Evolutionary conservation across 306 rosid genomes (phyloP), one percentile per base, ranked within the genome.

Genomic region (Inga leiocalycina): DNA sequence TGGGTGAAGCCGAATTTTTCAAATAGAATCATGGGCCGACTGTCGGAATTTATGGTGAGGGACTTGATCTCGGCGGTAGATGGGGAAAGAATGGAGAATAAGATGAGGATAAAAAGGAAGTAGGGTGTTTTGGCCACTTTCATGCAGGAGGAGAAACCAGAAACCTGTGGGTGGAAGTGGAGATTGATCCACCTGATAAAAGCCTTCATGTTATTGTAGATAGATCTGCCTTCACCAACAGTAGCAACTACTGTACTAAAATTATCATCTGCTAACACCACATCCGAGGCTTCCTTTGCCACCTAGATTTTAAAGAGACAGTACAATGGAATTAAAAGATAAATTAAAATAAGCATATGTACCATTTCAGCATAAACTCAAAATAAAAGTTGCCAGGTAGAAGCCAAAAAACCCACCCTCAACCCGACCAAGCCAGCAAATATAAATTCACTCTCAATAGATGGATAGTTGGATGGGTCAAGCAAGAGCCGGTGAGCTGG

Each of bases 251-350:
- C 94, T 43, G 99, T 82, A 71, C 98, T 96, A 64, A 96, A 96
- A 81, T 93, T 96, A 85, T 93, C 99, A 68, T 96, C 99, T 2
- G 98, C 98, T 82, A 93, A 88, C 54, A 93, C 99, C 99, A 93
- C 92, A 84, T 96, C 98, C 5, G 98, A 93, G 79, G 98, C 97
- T 85, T 96, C 98, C 91, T 96, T 96, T 19, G 99, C 98, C 78
- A 96, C 99, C 99, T 96, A 89, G 30, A 85, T 35, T 51, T 9
- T 71, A 32, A 78, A 72, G 57, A 71, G 77, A 74, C 2, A 51
- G 78, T 32, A 20, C 78, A 51, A 11, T 4, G 32, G n/a, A 32
- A 30, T 74, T 51, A 22, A 34, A 11, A 12, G 61, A 64, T 4
- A 64, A 64, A 30, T 27, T 30, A 64, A 64, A 64, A 64, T 27